phyloP scores from a whole-genome alignment of 345 rosid genomes.

The Boechera stricta region DNA sequence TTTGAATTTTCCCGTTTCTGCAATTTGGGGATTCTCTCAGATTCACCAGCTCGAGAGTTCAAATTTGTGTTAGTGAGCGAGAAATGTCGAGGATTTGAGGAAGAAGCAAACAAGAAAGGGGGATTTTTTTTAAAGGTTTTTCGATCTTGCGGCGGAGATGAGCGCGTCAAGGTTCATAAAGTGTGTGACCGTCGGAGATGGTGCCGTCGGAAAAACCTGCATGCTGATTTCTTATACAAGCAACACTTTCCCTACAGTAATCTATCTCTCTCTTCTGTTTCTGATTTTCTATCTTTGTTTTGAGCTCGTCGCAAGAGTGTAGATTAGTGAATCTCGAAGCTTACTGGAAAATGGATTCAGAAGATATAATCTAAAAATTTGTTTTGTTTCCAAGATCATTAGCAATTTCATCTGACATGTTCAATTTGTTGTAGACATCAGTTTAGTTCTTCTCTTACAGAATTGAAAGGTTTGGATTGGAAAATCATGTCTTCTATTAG shows the following conservation, averaged over 20 bases:
- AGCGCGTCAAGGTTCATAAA: conserved; percentile 73
- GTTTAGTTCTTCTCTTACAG: neutral
- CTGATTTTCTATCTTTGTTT: conserved; percentile 5
- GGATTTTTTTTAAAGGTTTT: neutral
- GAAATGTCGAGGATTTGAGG: conserved; percentile 31
- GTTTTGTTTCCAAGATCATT: conserved; percentile 6
- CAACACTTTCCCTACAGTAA: conserved; percentile 88
- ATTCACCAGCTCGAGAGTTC: conserved; percentile 22
- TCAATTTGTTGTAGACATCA: neutral
- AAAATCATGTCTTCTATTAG: conserved; percentile 7
- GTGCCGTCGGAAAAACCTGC: conserved; percentile 94
- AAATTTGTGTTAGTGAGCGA: too few relatives aligned
- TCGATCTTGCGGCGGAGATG: conserved; percentile 36
- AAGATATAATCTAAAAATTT: neutral
- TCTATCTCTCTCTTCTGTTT: neutral
- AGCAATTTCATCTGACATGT: neutral
- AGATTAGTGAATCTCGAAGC: conserved; percentile 8
- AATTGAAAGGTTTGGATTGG: neutral
- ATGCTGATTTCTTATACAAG: conserved; percentile 87
- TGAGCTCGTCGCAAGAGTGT: neutral
- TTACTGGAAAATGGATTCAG: neutral
- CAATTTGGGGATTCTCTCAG: conserved; percentile 21
- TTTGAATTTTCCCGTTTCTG: conserved; percentile 18
- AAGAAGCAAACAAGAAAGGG: neutral
- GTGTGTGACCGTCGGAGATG: conserved; percentile 95